phyloP scores from a whole-genome alignment of 345 rosid genomes.

The Clausena lansium region DNA sequence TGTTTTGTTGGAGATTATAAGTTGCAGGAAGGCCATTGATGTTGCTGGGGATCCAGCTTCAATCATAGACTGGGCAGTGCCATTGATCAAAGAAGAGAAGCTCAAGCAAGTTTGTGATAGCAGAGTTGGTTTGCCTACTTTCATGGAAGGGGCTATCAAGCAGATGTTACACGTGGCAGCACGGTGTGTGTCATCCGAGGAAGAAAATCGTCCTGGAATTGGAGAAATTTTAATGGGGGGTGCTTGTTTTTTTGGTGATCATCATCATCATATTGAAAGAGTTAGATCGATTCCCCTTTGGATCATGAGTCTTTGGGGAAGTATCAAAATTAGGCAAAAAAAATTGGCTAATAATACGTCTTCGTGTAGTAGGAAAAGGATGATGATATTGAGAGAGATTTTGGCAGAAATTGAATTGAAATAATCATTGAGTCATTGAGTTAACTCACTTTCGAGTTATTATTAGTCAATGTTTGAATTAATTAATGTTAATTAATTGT shows the following conservation, averaged over 20 bases:
- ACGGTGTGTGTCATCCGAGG: conserved; percentile 49
- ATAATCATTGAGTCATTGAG: not conserved
- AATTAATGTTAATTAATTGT: not conserved
- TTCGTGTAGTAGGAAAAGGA: not conserved
- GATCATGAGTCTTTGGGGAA: conserved; percentile 31
- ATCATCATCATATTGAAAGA: conserved; percentile 16
- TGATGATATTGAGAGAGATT: conserved; percentile 31
- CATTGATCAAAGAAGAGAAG: conserved; percentile 36
- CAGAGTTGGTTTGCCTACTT: conserved; percentile 34
- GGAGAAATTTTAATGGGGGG: conserved; percentile 47
- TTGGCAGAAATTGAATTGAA: conserved; percentile 27
- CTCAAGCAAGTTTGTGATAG: conserved; percentile 37
- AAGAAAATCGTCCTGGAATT: conserved; percentile 42
- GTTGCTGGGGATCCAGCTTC: conserved; percentile 45
- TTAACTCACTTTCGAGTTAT: not conserved
- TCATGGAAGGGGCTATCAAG: conserved; percentile 28
- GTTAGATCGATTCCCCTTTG: conserved; percentile 39
- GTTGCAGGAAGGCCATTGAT: conserved; percentile 65
- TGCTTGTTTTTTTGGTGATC: conserved; percentile 17
- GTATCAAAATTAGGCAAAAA: conserved; percentile 20
- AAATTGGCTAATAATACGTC: conserved; percentile 5
- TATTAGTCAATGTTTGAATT: conserved; percentile 9
- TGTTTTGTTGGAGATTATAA: conserved; percentile 57
- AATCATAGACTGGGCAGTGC: conserved; percentile 64
- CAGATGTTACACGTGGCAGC: conserved; percentile 49